phyloP scores from a whole-genome alignment of 2,329 filamentous ascomycete species.

The Fusarium camptoceras region DNA sequence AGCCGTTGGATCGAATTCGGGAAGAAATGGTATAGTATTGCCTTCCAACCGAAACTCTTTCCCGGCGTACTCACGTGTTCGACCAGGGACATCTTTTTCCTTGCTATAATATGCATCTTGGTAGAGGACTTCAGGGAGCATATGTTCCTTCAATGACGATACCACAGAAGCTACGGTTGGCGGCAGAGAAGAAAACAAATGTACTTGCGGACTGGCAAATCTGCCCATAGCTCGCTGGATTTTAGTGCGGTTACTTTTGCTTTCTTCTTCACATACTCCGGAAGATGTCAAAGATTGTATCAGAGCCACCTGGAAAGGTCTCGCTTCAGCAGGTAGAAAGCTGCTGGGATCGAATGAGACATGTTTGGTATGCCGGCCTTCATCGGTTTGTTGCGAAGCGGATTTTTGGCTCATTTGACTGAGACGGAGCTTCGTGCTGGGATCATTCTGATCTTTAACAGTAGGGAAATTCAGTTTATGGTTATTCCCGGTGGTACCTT shows the following conservation, averaged over 20 bases:
- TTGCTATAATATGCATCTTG: constrained; percentile 88
- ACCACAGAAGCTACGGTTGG: constrained; percentile 46
- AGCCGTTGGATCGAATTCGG: constrained; percentile 77
- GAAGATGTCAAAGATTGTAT: constrained; percentile 34
- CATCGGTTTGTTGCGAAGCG: constrained; percentile 63
- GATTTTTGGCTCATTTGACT: constrained; percentile 68
- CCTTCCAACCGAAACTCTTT: constrained; percentile 84
- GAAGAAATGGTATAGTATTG: constrained; percentile 81
- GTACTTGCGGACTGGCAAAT: constrained; percentile 17
- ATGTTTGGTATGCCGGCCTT: constrained; percentile 41
- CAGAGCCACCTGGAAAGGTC: constrained; percentile 13
- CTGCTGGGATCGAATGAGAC: constrained; percentile 40
- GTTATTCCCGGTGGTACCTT: constrained; percentile 48
- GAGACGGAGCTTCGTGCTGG: constrained; percentile 70
- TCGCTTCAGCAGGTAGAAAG: constrained; percentile 9
- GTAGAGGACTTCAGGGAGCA: constrained; percentile 77
- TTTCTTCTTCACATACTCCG: constrained; percentile 5
- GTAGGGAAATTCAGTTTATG: constrained; percentile 73
- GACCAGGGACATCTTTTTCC: constrained; percentile 83
- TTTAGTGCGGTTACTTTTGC: constrained; percentile 15
- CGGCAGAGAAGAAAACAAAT: constrained; percentile 45
- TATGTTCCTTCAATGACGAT: constrained; percentile 41
- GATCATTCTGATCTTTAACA: constrained; percentile 80
- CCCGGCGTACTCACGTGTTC: constrained; percentile 85
- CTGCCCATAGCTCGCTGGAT: constrained; percentile 30